Percentiles rank a stretch among this genome's conserved stretches.
Conservation (phyloP, 768 basidiomycete genomes). For the Suillus cothurnatus region DNA sequence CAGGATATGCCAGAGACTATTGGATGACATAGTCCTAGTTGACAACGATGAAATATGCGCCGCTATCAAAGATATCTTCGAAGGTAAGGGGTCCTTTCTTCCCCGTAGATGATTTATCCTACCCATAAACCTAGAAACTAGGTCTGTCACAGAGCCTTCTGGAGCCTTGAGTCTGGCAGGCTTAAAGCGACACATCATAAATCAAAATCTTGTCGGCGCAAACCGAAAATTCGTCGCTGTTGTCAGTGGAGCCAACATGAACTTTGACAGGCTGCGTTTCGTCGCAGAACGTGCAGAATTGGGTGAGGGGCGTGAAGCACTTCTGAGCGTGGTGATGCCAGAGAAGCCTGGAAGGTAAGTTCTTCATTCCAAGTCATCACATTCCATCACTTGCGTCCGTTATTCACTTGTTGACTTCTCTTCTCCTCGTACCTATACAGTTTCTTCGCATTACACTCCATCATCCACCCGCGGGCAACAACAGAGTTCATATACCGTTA, state of each 20-base stretch:
- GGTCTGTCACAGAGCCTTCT: constrained; percentile 95
- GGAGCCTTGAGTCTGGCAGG: constrained; percentile 93
- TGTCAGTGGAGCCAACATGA: constrained; percentile 98
- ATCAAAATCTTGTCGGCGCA: constrained; percentile 80
- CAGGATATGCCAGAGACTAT: constrained; percentile 81
- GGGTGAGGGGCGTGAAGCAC: constrained; percentile 92
- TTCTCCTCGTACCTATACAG: constrained; percentile 40
- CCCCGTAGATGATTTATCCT: neutral
- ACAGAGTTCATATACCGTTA: constrained; percentile 97
- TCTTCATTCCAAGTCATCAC: neutral
- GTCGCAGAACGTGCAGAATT: constrained; percentile 99
- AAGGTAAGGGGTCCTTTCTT: constrained; percentile 56
- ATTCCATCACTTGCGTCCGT: neutral
- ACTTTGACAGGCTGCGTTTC: constrained; percentile 94
- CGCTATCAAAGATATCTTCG: constrained; percentile 98
- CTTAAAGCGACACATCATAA: constrained; percentile 81
- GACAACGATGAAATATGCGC: constrained; percentile 98
- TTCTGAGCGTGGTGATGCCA: constrained; percentile 93
- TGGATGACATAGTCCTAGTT: constrained; percentile 83
- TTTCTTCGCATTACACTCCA: constrained; percentile 82
- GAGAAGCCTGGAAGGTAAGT: constrained; percentile 88
- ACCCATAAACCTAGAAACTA: constrained; percentile 64
- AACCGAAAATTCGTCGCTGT: constrained; percentile 90
- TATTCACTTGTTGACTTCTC: constrained; percentile 7
- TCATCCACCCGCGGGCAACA: constrained; percentile 88